Evolutionary conservation across 257 asterid species (phyloP).

Genomic region (Jasminum sambac): DNA sequence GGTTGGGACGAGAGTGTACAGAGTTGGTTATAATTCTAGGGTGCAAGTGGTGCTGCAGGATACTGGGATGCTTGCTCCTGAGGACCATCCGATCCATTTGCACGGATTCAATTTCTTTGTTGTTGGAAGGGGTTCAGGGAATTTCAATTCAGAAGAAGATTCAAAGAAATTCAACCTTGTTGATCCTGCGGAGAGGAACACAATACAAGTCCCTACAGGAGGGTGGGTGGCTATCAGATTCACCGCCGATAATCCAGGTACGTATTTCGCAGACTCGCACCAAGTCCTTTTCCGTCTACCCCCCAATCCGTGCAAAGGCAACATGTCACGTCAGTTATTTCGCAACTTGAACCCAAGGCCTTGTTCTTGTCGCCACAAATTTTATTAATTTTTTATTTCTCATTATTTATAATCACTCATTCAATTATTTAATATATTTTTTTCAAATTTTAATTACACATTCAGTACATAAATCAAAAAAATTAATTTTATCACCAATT

Average conservation of each 20-base stretch:
- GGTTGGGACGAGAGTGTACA: conserved; percentile 52
- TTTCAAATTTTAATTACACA: no score
- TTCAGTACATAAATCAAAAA: no score
- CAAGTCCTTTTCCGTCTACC: no score
- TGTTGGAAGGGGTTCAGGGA: conserved; percentile 51
- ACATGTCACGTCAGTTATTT: no score
- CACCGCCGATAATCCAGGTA: conserved; percentile 64
- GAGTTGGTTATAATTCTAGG: conserved; percentile 46
- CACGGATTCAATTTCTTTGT: conserved; percentile 58
- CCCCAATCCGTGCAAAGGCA: no score
- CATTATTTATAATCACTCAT: no score
- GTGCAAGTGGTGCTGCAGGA: conserved; percentile 57
- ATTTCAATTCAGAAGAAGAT: conserved; percentile 41
- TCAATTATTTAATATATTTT: no score
- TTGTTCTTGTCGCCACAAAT: no score
- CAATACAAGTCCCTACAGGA: conserved; percentile 53
- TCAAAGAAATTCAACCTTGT: conserved; percentile 44
- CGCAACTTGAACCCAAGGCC: no score
- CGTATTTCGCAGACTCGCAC: background rate
- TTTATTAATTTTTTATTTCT: no score
- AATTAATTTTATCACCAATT: no score
- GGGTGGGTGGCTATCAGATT: conserved; percentile 69
- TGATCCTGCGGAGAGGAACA: conserved; percentile 71
- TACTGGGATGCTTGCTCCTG: conserved; percentile 56
- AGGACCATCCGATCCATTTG: conserved; percentile 58